Evolutionary conservation across 768 basidiomycete species (phyloP).

Genomic region (Tricholoma bakamatsutake): DNA sequence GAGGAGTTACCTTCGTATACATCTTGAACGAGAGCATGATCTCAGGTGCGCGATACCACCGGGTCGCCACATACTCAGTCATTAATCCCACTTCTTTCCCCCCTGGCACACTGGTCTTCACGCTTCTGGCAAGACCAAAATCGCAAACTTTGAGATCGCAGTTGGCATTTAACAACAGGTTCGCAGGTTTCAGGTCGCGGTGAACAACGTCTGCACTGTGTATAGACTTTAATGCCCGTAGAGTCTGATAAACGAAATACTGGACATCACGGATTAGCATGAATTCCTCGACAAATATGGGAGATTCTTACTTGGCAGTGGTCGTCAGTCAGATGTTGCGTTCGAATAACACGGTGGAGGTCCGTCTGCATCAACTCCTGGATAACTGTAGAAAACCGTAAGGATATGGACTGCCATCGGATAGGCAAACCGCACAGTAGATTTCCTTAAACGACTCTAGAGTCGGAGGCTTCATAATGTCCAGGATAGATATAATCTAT

Average conservation of each 20-base stretch:
- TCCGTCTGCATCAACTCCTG: slow-evolving; percentile 91
- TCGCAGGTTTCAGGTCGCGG: slow-evolving; percentile 95
- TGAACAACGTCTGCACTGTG: slow-evolving; percentile 96
- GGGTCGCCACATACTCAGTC: slow-evolving; percentile 97
- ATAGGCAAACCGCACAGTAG: slow-evolving; percentile 49
- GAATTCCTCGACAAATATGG: not conserved
- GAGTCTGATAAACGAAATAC: slow-evolving; percentile 90
- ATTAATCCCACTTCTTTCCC: slow-evolving; percentile 85
- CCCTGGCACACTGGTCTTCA: slow-evolving; percentile 77
- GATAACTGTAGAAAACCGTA: slow-evolving; percentile 42
- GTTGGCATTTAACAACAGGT: slow-evolving; percentile 92
- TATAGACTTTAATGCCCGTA: slow-evolving; percentile 91
- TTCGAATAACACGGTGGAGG: slow-evolving; percentile 86
- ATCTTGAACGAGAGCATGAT: slow-evolving; percentile 99
- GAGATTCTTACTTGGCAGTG: slow-evolving; percentile 60
- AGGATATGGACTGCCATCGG: slow-evolving; percentile 1
- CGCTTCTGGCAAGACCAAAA: slow-evolving; percentile 88
- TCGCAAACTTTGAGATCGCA: slow-evolving; percentile 95
- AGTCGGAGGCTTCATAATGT: slow-evolving; percentile 78
- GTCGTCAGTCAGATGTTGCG: slow-evolving; percentile 86
- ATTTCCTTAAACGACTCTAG: slow-evolving; percentile 82
- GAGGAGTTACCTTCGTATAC: slow-evolving; percentile 72
- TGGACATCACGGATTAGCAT: slow-evolving; percentile 27
- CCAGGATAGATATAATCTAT: slow-evolving; percentile 88
- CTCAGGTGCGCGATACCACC: slow-evolving; percentile 98